These are phyloP conservation scores for Candolleomyces eurysporus DNA, from an alignment of 768 basidiomycete genomes.

Conservation along the genomic window DNA sequence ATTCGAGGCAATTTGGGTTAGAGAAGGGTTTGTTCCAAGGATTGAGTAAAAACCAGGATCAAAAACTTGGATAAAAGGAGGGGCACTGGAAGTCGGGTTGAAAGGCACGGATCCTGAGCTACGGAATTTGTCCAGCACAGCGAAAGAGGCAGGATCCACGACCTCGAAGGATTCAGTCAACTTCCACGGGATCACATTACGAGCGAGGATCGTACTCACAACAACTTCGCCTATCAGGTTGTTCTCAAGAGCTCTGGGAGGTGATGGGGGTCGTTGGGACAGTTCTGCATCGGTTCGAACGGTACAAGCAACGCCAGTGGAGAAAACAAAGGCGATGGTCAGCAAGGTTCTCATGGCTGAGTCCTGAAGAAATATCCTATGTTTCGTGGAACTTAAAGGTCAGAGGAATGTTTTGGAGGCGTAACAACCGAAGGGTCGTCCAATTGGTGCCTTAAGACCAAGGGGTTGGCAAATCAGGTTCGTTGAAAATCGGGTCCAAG, in stretches of 20 bases:
- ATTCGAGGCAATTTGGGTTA: slow-evolving; percentile 59
- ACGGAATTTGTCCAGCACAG: slow-evolving; percentile 48
- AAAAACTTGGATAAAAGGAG: slow-evolving; percentile 59
- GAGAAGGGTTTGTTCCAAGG: slow-evolving; percentile 54
- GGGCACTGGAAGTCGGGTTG: slow-evolving; percentile 58
- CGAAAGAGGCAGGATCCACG: slow-evolving; percentile 48
- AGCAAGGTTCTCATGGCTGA: background rate
- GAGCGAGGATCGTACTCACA: background rate
- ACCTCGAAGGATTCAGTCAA: slow-evolving; percentile 32
- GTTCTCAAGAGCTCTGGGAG: background rate
- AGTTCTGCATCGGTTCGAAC: background rate
- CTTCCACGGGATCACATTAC: background rate
- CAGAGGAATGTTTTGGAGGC: too few species aligned
- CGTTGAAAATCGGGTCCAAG: too few species aligned
- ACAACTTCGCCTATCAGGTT: background rate
- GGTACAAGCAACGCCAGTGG: background rate
- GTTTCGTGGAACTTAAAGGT: too few species aligned
- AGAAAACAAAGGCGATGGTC: background rate
- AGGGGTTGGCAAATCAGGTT: too few species aligned
- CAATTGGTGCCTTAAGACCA: too few species aligned
- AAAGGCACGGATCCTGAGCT: slow-evolving; percentile 41
- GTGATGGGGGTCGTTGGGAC: background rate
- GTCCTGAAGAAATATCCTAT: background rate
- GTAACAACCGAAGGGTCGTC: too few species aligned
- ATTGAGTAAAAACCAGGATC: slow-evolving; percentile 53